A percentile compares a stretch with the other conserved stretches of the same genome.
Conservation (phyloP, 768 basidiomycete species). For the Epithele typhae region DNA sequence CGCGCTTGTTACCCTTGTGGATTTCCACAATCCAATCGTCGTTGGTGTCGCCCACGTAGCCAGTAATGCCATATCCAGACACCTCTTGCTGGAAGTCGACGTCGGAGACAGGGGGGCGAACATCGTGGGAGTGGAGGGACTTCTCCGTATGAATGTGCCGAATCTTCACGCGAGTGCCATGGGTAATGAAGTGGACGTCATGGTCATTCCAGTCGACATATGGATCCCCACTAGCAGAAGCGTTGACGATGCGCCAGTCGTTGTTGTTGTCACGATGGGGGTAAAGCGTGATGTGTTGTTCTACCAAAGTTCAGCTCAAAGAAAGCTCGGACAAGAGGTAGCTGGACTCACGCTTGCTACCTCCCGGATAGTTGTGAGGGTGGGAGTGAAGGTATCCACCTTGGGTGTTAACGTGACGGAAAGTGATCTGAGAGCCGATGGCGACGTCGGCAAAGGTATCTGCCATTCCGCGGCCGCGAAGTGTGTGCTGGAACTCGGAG, state of each 20-base stretch:
- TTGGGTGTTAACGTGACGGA: slow-evolving; percentile 94
- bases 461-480: slow-evolving; percentile 83
- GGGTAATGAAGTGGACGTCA: slow-evolving; percentile 59
- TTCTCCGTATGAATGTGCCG: slow-evolving; percentile 79
- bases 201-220: slow-evolving; percentile 44
- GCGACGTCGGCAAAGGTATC: slow-evolving; percentile 89
- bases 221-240: slow-evolving; percentile 42
- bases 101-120: slow-evolving; percentile 91
- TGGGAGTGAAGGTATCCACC: slow-evolving; percentile 99
- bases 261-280: slow-evolving; percentile 99
- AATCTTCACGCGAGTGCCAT: slow-evolving; percentile 72
- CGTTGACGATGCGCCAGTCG: slow-evolving; percentile 82
- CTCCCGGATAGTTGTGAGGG: slow-evolving; percentile 80
- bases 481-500: slow-evolving; percentile 95
- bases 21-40: slow-evolving; percentile 94
- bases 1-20: slow-evolving; percentile 57
- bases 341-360: slow-evolving; percentile 72
- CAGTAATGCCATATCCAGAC: slow-evolving; percentile 85
- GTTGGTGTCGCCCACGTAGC: slow-evolving; percentile 84
- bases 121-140: slow-evolving; percentile 90
- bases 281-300: slow-evolving; percentile 99
- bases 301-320: slow-evolving; percentile 34
- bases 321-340: not conserved
- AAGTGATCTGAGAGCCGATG: slow-evolving; percentile 73
- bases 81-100: slow-evolving; percentile 99